These are phyloP conservation scores for Megacollybia marginata DNA, from an alignment of 768 basidiomycete genomes.

Conservation along the genomic window DNA sequence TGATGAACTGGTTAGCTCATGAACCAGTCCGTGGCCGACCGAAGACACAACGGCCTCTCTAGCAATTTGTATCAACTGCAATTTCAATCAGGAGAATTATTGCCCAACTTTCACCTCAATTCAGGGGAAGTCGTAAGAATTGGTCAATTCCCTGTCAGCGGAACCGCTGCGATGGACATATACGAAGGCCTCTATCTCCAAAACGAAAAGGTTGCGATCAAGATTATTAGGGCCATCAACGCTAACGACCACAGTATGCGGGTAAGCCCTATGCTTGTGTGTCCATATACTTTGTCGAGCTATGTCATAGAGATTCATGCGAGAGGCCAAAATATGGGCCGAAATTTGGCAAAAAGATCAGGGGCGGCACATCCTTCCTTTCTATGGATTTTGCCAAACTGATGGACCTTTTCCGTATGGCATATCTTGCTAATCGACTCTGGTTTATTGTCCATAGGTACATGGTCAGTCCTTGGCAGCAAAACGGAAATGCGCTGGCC, in stretches of 20 bases:
- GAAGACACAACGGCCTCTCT: slow-evolving; percentile 35
- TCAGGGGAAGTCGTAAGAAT: slow-evolving; percentile 46
- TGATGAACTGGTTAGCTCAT: slow-evolving; percentile 17
- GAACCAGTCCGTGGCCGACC: slow-evolving; percentile 23
- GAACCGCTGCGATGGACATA: slow-evolving; percentile 47
- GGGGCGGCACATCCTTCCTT: slow-evolving; percentile 46
- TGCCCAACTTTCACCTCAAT: slow-evolving; percentile 42
- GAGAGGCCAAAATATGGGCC: slow-evolving; percentile 50
- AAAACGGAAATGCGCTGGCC: slow-evolving; percentile 40
- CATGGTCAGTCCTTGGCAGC: slow-evolving; percentile 54
- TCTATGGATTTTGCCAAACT: slow-evolving; percentile 49
- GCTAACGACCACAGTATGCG: slow-evolving; percentile 35
- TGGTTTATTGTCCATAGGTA: slow-evolving; percentile 24
- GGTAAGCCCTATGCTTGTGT: slow-evolving; percentile 19
- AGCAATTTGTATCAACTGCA: slow-evolving; percentile 46
- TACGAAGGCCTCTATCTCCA: slow-evolving; percentile 47
- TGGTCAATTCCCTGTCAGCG: slow-evolving; percentile 41
- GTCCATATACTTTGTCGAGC: slow-evolving; percentile 1
- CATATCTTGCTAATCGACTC: neutral
- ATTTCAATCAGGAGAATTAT: slow-evolving; percentile 33
- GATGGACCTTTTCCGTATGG: slow-evolving; percentile 51
- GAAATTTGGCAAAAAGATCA: slow-evolving; percentile 44
- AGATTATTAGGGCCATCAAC: slow-evolving; percentile 45
- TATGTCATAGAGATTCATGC: slow-evolving; percentile 34
- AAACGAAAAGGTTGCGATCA: slow-evolving; percentile 50